A percentile compares a stretch with the other conserved stretches of the same genome.
phyloP scores from a whole-genome alignment of 371 early-diverging fungal genomes.

The Batrachochytrium dendrobatidis region DNA sequence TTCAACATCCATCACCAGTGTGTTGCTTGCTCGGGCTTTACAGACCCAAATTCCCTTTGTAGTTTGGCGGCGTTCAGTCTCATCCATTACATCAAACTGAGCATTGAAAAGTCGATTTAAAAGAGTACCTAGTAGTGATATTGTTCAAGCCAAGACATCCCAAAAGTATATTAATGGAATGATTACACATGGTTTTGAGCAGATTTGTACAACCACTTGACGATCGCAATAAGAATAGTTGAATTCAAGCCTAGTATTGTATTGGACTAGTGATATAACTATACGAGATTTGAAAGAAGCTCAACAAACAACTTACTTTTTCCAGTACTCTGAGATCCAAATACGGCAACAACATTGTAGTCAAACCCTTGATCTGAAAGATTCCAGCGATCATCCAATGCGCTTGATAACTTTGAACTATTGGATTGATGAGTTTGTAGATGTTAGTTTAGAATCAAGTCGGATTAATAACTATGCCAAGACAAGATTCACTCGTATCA shows the following conservation, averaged over 20 bases:
- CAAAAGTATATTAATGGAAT: too few species aligned
- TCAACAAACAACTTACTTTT: conserved; percentile 62
- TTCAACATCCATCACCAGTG: conserved; percentile 95
- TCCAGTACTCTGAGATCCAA: conserved; percentile 97
- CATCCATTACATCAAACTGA: conserved; percentile 89
- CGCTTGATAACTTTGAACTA: neutral
- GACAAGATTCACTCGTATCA: too few species aligned
- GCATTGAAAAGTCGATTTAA: conserved; percentile 92
- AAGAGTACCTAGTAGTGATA: conserved; percentile 95
- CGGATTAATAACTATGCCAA: too few species aligned
- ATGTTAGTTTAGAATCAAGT: too few species aligned
- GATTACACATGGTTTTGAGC: too few species aligned
- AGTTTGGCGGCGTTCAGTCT: conserved; percentile 86
- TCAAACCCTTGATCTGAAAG: conserved; percentile 82
- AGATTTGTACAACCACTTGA: too few species aligned
- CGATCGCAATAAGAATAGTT: too few species aligned
- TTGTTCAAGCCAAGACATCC: too few species aligned
- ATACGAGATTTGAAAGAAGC: too few species aligned
- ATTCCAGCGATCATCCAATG: conserved; percentile 52
- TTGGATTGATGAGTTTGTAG: too few species aligned
- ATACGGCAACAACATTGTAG: conserved; percentile 93
- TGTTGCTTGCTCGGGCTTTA: conserved; percentile 63
- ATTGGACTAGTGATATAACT: too few species aligned
- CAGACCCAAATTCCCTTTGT: conserved; percentile 96
- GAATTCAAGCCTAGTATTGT: too few species aligned